phyloP scores from a whole-genome alignment of 768 basidiomycete species.

The Guyanaporus albipodus region DNA sequence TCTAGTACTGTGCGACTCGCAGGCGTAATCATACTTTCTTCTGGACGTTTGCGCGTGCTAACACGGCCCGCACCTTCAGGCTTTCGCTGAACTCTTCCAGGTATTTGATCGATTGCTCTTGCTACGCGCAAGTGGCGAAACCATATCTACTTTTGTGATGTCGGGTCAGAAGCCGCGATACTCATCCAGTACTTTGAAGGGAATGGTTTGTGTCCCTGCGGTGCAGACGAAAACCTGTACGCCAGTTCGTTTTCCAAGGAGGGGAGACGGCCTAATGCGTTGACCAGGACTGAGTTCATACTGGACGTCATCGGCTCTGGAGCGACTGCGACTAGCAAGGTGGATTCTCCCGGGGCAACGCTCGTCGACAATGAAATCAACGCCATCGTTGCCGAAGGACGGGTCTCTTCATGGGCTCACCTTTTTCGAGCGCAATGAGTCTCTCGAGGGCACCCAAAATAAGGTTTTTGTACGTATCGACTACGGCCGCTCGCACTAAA shows the following conservation, averaged over 20 bases:
- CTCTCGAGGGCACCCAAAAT: slow-evolving; percentile 58
- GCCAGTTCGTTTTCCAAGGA: slow-evolving; percentile 26
- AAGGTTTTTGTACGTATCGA: slow-evolving; percentile 59
- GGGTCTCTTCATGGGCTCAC: slow-evolving; percentile 61
- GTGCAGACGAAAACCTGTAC: slow-evolving; percentile 63
- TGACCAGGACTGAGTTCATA: slow-evolving; percentile 53
- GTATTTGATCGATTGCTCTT: slow-evolving; percentile 76
- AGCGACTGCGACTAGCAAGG: slow-evolving; percentile 49
- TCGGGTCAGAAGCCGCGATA: slow-evolving; percentile 57
- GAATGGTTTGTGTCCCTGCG: slow-evolving; percentile 63
- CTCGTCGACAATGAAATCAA: slow-evolving; percentile 39
- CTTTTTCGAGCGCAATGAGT: slow-evolving; percentile 53
- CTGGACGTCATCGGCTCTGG: slow-evolving; percentile 75
- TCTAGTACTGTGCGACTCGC: no score
- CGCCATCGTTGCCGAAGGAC: slow-evolving; percentile 47
- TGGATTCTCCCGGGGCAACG: slow-evolving; percentile 47
- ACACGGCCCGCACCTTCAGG: slow-evolving; percentile 36
- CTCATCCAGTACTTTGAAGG: slow-evolving; percentile 75
- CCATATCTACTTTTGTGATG: slow-evolving; percentile 62
- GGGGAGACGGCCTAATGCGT: slow-evolving; percentile 36
- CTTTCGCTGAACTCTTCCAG: slow-evolving; percentile 81
- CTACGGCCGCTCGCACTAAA: not conserved
- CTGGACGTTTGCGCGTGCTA: not conserved
- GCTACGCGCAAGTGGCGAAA: slow-evolving; percentile 71
- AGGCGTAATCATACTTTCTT: not conserved